These are phyloP conservation scores for Haplosporangium sp. DNA, from an alignment of 371 early-diverging fungal species.

Conservation along the genomic window DNA sequence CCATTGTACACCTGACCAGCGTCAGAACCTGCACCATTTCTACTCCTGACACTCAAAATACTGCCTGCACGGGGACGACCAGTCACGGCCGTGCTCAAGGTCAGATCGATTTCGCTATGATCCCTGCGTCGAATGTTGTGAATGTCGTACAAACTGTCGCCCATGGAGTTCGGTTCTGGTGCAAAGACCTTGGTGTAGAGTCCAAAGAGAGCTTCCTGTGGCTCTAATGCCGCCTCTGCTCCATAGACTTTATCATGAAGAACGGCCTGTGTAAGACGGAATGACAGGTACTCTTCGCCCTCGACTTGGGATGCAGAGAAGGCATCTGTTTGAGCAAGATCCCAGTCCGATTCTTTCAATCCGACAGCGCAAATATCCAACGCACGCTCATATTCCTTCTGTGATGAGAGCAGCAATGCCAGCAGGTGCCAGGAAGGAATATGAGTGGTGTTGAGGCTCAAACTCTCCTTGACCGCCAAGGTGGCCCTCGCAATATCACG, in stretches of 20 bases:
- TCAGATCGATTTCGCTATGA: conserved; percentile 27
- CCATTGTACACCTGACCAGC: conserved; percentile 6
- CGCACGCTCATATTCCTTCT: conserved; percentile 71
- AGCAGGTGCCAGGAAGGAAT: conserved; percentile 90
- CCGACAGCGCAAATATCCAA: conserved; percentile 81
- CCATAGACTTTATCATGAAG: conserved; percentile 65
- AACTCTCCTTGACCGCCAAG: conserved; percentile 66
- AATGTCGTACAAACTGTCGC: conserved; percentile 42
- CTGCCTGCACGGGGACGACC: conserved; percentile 53
- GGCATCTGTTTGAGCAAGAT: conserved; percentile 32
- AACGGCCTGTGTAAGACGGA: conserved; percentile 70
- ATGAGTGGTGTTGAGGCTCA: conserved; percentile 69
- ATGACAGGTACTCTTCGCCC: conserved; percentile 67
- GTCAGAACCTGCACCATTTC: conserved; percentile 31
- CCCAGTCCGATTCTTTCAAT: conserved; percentile 70
- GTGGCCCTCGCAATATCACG: conserved; percentile 83
- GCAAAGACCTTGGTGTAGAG: conserved; percentile 71
- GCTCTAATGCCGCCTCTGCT: conserved; percentile 63
- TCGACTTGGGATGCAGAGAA: conserved; percentile 53
- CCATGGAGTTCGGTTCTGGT: conserved; percentile 43
- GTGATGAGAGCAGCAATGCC: conserved; percentile 78
- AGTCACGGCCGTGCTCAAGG: not conserved
- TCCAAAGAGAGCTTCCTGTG: conserved; percentile 68
- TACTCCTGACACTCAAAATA: conserved; percentile 43
- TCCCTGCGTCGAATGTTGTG: conserved; percentile 38